Percentiles rank a stretch among this genome's conserved stretches.
Conservation (phyloP, 169 alveolate genomes). For the Eimeria sp. region DNA sequence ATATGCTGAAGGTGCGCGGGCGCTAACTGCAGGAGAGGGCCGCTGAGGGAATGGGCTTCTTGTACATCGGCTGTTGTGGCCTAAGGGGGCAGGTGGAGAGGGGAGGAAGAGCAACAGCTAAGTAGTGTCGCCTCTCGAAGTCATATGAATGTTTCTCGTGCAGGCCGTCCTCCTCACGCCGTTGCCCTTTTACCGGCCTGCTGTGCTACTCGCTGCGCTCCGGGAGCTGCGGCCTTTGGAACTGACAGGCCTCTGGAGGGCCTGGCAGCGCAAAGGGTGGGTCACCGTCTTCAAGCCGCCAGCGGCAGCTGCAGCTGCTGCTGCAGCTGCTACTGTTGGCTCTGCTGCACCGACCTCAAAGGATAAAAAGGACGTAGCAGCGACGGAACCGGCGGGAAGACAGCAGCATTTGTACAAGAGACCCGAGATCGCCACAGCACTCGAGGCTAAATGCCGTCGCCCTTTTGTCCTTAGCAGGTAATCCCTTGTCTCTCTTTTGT, state of each 20-base stretch:
- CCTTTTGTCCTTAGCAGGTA: constrained; percentile 69
- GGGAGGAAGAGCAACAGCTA: no score
- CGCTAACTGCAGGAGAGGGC: not conserved
- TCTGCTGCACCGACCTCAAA: not conserved
- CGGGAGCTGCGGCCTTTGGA: constrained; percentile 64
- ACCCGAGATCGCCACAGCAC: constrained; percentile 51
- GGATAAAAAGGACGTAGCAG: not conserved
- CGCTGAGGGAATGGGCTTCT: no score
- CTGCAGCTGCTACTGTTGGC: not conserved
- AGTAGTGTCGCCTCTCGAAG: not conserved
- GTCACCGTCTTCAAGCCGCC: constrained; percentile 53
- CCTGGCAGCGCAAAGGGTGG: constrained; percentile 69
- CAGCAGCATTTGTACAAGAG: constrained; percentile 9
- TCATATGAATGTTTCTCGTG: not conserved
- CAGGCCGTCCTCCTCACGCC: constrained; percentile 56
- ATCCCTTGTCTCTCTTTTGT: not conserved
- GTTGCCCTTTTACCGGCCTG: constrained; percentile 48
- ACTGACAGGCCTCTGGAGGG: constrained; percentile 37
- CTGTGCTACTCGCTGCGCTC: constrained; percentile 16
- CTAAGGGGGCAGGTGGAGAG: no score
- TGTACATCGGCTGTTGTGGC: no score
- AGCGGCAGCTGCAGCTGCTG: constrained; percentile 24
- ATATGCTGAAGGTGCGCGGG: constrained; percentile 51
- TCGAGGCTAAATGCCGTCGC: constrained; percentile 52
- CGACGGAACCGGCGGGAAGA: not conserved